A percentile compares a stretch with the other conserved stretches of the same genome.
Evolutionary conservation across 1,139 yeast species (phyloP).

Genomic region (Saccharomyces hybrid): DNA sequence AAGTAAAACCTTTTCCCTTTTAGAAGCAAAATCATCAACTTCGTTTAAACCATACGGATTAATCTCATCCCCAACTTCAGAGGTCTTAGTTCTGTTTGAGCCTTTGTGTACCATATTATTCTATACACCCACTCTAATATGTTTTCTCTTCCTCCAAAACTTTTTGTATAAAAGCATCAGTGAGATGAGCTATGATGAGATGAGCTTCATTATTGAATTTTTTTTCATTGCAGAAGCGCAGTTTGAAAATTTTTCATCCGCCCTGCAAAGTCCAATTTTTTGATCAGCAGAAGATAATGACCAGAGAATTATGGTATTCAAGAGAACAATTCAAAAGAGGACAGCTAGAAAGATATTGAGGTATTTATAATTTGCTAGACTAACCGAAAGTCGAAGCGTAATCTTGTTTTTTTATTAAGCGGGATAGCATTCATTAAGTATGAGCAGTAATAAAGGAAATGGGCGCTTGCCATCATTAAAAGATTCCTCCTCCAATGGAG

Average conservation of each 20-base stretch:
- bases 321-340: neutral
- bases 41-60: constrained; percentile 46
- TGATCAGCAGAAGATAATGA: neutral
- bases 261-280: neutral
- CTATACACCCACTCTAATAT: neutral
- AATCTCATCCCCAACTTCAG: constrained; percentile 13
- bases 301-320: neutral
- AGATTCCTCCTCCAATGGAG: constrained; percentile 15
- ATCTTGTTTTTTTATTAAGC: neutral
- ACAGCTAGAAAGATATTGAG: neutral
- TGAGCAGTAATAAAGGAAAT: constrained; percentile 7
- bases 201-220: neutral
- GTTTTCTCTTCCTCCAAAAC: constrained; percentile 1
- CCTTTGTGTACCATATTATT: constrained; percentile 9
- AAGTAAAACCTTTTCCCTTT: constrained; percentile 52
- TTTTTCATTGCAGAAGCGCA: constrained; percentile 1
- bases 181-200: constrained; percentile 13
- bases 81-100: constrained; percentile 1
- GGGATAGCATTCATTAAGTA: neutral
- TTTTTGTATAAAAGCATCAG: neutral
- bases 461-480: constrained; percentile 32
- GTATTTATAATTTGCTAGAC: neutral
- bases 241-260: constrained; percentile 10
- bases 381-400: neutral
- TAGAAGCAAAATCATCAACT: constrained; percentile 65